phyloP scores from a whole-genome alignment of 164 flowering plant species.

The Stephania yunnanensis region DNA sequence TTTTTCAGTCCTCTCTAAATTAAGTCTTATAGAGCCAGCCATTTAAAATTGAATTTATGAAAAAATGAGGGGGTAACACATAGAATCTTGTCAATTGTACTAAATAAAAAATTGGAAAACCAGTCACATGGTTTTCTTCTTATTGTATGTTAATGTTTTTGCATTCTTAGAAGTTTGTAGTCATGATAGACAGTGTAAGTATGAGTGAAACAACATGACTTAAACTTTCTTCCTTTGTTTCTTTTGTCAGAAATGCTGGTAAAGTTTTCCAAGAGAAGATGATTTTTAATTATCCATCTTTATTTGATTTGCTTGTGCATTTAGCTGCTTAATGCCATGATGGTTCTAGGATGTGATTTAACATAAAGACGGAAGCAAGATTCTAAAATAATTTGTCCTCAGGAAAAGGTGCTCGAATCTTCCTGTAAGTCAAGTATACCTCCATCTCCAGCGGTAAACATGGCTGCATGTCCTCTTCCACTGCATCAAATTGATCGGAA shows the following conservation, averaged over 20 bases:
- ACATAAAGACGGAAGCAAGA: constrained; percentile 20
- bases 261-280: neutral
- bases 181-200: neutral
- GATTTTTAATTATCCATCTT: neutral
- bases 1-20: neutral
- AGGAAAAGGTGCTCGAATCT: constrained; percentile 69
- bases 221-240: neutral
- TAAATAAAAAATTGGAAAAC: neutral
- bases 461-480: constrained; percentile 39
- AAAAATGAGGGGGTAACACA: neutral
- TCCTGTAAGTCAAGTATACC: constrained; percentile 40
- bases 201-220: neutral
- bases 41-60: no score
- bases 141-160: neutral
- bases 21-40: neutral
- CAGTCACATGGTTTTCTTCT: neutral
- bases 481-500: constrained; percentile 33
- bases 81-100: neutral
- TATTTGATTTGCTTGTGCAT: constrained; percentile 7
- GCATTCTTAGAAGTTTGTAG: neutral
- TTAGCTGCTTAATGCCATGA: neutral
- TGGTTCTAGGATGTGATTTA: constrained; percentile 24
- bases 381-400: constrained; percentile 44
- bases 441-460: constrained; percentile 31
- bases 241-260: neutral